phyloP scores from a whole-genome alignment of 108 stramenopile species.

The Nitzschia sp. region DNA sequence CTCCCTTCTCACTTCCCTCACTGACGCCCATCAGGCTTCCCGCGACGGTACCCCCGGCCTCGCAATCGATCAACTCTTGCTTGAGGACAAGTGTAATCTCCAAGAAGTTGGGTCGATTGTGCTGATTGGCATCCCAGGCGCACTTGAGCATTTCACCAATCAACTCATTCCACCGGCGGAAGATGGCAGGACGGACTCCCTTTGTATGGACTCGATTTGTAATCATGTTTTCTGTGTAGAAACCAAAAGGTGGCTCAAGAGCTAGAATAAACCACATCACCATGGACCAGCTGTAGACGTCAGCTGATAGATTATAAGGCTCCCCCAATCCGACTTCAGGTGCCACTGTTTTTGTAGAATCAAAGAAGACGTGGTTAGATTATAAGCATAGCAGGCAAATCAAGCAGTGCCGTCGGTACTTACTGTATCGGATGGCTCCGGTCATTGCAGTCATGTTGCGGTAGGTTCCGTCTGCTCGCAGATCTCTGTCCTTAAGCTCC shows the following conservation, averaged over 20 bases:
- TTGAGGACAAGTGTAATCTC: conserved; percentile 34
- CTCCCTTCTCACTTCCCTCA: background rate
- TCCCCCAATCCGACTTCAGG: conserved; percentile 66
- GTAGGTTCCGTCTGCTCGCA: conserved; percentile 34
- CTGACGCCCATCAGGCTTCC: background rate
- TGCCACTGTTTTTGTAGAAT: no score
- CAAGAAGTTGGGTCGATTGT: conserved; percentile 55
- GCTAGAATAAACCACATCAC: conserved; percentile 75
- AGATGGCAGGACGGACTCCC: conserved; percentile 55
- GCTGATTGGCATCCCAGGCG: conserved; percentile 56
- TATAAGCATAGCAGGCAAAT: no score
- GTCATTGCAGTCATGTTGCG: conserved; percentile 68
- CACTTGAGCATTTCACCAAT: conserved; percentile 52
- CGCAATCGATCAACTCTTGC: conserved; percentile 4
- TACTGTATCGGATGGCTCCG: conserved; percentile 59
- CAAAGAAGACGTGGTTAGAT: no score
- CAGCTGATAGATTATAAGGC: conserved; percentile 69
- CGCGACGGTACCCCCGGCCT: background rate
- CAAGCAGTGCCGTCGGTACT: no score
- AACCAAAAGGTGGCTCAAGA: conserved; percentile 71
- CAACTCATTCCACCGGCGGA: conserved; percentile 59
- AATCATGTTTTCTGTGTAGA: conserved; percentile 46
- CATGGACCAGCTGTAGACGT: conserved; percentile 80
- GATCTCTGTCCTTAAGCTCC: conserved; percentile 31
- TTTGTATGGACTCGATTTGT: conserved; percentile 52